phyloP scores from a whole-genome alignment of 2,329 filamentous ascomycete genomes.

The Cladophialophora carrionii region DNA sequence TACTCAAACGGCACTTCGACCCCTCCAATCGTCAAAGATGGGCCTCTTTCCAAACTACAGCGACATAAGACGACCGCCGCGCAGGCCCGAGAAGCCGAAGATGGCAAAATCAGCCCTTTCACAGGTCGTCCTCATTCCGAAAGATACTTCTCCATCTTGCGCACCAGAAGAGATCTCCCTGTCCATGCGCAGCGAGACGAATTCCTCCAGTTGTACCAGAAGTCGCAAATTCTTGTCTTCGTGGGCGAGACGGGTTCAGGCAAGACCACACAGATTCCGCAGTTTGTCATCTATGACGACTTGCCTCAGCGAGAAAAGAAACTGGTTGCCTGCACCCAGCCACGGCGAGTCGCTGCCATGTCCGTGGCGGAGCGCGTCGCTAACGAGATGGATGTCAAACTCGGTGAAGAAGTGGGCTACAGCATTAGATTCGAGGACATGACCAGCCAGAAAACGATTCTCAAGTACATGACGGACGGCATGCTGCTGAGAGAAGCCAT shows the following conservation, averaged over 20 bases:
- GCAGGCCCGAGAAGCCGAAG: slow-evolving; percentile 73
- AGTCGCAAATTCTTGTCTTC: slow-evolving; percentile 94
- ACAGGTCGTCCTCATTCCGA: slow-evolving; percentile 75
- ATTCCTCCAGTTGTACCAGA: slow-evolving; percentile 90
- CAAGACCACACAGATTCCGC: slow-evolving; percentile 98
- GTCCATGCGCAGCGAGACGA: slow-evolving; percentile 92
- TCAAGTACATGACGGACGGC: slow-evolving; percentile 99
- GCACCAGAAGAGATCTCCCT: slow-evolving; percentile 80
- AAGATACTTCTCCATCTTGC: slow-evolving; percentile 87
- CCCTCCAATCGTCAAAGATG: slow-evolving; percentile 46
- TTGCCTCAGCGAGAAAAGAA: slow-evolving; percentile 83
- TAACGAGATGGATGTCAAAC: slow-evolving; percentile 88
- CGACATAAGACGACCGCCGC: slow-evolving; percentile 79
- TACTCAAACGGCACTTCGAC: slow-evolving; percentile 44
- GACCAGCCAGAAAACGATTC: slow-evolving; percentile 81
- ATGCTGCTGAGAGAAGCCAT: slow-evolving; percentile 97
- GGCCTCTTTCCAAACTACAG: slow-evolving; percentile 67
- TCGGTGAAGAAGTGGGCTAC: slow-evolving; percentile 96
- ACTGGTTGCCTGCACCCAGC: slow-evolving; percentile 95
- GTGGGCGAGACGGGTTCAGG: slow-evolving; percentile 99
- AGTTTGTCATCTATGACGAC: slow-evolving; percentile 97
- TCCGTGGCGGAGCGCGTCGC: slow-evolving; percentile 98
- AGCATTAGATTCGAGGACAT: slow-evolving; percentile 98
- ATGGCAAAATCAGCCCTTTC: slow-evolving; percentile 83
- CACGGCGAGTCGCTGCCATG: slow-evolving; percentile 96